phyloP scores from a whole-genome alignment of 441 rosid species.

The Euphorbia celastroides region DNA sequence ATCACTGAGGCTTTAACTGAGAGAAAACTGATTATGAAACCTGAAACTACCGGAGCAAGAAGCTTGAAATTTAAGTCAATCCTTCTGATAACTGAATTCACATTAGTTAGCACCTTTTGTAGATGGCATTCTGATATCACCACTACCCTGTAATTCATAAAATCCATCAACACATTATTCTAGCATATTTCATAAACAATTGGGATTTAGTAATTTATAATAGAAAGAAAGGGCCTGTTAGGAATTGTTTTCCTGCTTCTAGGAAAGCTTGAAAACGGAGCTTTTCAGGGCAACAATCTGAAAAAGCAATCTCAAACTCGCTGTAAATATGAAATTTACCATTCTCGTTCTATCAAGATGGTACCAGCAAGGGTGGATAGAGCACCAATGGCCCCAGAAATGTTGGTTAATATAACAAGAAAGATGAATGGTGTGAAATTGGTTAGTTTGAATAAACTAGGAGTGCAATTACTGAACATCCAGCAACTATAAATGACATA shows the following conservation, averaged over 20 bases:
- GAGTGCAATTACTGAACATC: slow-evolving; percentile 51
- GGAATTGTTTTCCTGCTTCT: too few species aligned
- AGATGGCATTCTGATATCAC: slow-evolving; percentile 70
- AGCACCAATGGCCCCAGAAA: slow-evolving; percentile 67
- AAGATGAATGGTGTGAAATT: slow-evolving; percentile 37
- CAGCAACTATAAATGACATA: slow-evolving; percentile 65
- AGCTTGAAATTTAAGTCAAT: slow-evolving; percentile 74
- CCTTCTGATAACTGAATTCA: slow-evolving; percentile 65
- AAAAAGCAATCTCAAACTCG: too few species aligned
- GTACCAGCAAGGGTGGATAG: slow-evolving; percentile 87
- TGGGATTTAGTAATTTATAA: too few species aligned
- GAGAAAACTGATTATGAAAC: slow-evolving; percentile 71
- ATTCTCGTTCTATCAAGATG: slow-evolving; percentile 77
- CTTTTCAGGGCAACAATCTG: too few species aligned
- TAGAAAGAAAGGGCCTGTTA: too few species aligned
- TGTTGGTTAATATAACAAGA: slow-evolving; percentile 42
- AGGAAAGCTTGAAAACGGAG: too few species aligned
- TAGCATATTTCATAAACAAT: too few species aligned
- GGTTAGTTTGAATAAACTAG: slow-evolving; percentile 40
- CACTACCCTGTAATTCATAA: slow-evolving; percentile 55
- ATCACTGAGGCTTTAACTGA: slow-evolving; percentile 67
- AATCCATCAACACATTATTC: too few species aligned
- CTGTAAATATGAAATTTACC: slow-evolving; percentile 46
- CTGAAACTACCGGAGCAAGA: slow-evolving; percentile 65
- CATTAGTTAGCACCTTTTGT: slow-evolving; percentile 40